phyloP scores from a whole-genome alignment of 2,329 filamentous ascomycete species.

The Aspergillus sergii region DNA sequence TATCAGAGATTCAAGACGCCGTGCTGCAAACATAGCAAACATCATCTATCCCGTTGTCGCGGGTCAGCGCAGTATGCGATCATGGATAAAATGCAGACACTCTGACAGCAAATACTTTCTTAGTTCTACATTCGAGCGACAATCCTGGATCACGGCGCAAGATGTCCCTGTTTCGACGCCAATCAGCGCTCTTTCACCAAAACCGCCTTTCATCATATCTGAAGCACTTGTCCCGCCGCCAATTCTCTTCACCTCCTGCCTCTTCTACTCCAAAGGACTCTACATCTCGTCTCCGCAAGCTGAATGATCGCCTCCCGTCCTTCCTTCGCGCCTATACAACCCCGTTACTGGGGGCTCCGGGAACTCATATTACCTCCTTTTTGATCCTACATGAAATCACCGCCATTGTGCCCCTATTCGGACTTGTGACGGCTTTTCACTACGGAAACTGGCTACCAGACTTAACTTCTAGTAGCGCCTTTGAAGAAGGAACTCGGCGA shows the following conservation, averaged over 20 bases:
- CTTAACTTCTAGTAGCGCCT: constrained; percentile 38
- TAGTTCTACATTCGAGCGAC: background rate
- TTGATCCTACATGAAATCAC: constrained; percentile 90
- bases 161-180: background rate
- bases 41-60: background rate
- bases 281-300: constrained; percentile 35
- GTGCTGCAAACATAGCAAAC: background rate
- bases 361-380: constrained; percentile 83
- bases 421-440: constrained; percentile 76
- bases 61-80: background rate
- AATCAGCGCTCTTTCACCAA: constrained; percentile 16
- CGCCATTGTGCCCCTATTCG: constrained; percentile 76
- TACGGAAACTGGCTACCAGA: constrained; percentile 74
- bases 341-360: constrained; percentile 72
- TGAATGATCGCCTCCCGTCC: constrained; percentile 59
- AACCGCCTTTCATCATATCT: constrained; percentile 11
- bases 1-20: background rate
- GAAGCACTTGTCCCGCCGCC: constrained; percentile 20
- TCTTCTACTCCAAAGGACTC: constrained; percentile 25
- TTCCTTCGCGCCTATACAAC: constrained; percentile 70
- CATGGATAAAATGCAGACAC: background rate
- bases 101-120: too few species aligned
- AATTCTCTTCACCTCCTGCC: constrained; percentile 26
- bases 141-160: background rate
- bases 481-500: constrained; percentile 65